A percentile compares a stretch with the other conserved stretches of the same genome.
phyloP scores from a whole-genome alignment of 768 basidiomycete genomes.

The Podaxis rugospora region DNA sequence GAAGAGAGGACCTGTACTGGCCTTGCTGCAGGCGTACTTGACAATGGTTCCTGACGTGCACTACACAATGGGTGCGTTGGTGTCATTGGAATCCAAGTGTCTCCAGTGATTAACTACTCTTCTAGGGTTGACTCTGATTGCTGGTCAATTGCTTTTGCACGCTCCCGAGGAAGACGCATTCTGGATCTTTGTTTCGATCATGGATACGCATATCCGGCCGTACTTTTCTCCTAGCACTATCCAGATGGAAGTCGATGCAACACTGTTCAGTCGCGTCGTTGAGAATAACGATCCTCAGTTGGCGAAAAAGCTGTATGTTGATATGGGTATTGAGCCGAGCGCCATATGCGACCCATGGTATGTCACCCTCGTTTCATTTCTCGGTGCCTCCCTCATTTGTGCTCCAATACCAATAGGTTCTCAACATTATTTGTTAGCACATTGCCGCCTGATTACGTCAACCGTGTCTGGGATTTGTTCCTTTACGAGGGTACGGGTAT shows the following conservation, averaged over 20 bases:
- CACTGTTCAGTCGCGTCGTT: slow-evolving; percentile 65
- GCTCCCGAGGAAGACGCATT: slow-evolving; percentile 88
- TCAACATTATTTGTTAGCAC: slow-evolving; percentile 64
- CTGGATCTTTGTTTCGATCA: slow-evolving; percentile 85
- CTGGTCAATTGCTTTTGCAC: slow-evolving; percentile 67
- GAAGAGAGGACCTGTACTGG: slow-evolving; percentile 50
- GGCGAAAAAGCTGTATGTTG: slow-evolving; percentile 65
- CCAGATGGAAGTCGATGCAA: slow-evolving; percentile 75
- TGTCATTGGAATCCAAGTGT: not conserved
- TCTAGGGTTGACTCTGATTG: slow-evolving; percentile 63
- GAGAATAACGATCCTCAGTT: slow-evolving; percentile 54
- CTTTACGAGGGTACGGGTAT: slow-evolving; percentile 63
- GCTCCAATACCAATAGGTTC: slow-evolving; percentile 45
- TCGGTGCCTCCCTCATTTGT: not conserved
- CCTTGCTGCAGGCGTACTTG: slow-evolving; percentile 67
- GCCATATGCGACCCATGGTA: slow-evolving; percentile 65
- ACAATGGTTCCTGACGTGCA: slow-evolving; percentile 82
- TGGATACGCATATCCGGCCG: slow-evolving; percentile 78
- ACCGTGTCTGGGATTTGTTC: slow-evolving; percentile 81
- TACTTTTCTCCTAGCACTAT: slow-evolving; percentile 61
- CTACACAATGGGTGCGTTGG: slow-evolving; percentile 53
- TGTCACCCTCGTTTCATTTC: not conserved
- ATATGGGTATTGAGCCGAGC: slow-evolving; percentile 55
- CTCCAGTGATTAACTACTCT: not conserved
- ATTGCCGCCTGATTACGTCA: slow-evolving; percentile 60